phyloP scores from a whole-genome alignment of 2,329 filamentous ascomycete species.

The Penicillium sp. region DNA sequence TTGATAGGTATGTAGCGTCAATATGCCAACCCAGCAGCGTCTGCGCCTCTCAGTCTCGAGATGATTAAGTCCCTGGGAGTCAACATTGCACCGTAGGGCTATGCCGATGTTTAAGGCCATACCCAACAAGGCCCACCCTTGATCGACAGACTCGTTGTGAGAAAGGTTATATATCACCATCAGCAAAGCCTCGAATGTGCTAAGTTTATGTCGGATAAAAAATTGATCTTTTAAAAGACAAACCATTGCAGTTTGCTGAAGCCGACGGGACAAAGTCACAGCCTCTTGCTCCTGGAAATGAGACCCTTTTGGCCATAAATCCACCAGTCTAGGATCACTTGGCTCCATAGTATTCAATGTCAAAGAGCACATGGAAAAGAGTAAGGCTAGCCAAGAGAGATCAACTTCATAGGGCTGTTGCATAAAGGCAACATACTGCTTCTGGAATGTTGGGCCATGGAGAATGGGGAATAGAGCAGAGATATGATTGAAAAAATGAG shows the following conservation, averaged over 20 bases:
- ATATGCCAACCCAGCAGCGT: constrained; percentile 34
- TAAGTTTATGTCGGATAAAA: constrained; percentile 29
- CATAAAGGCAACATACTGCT: constrained; percentile 25
- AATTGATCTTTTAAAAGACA: constrained; percentile 33
- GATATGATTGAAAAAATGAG: constrained; percentile 16
- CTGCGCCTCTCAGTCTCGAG: constrained; percentile 31
- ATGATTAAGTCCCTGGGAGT: constrained; percentile 15
- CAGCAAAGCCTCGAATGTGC: constrained; percentile 33
- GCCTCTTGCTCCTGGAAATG: neutral
- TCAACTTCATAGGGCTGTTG: constrained; percentile 19
- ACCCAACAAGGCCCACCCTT: constrained; percentile 32
- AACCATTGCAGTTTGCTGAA: constrained; percentile 24
- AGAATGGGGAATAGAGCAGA: constrained; percentile 29
- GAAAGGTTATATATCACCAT: constrained; percentile 33
- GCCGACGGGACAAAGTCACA: constrained; percentile 1
- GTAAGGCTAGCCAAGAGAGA: constrained; percentile 31
- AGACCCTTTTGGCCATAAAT: constrained; percentile 14
- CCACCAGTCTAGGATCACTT: constrained; percentile 19
- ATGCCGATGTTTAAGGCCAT: constrained; percentile 34
- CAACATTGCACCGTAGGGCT: constrained; percentile 32
- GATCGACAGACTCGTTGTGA: constrained; percentile 28
- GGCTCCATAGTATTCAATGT: constrained; percentile 26
- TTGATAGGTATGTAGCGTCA: constrained; percentile 36
- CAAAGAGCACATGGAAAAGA: constrained; percentile 29
- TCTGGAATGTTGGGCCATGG: constrained; percentile 32